Percentiles rank a stretch among this genome's conserved stretches.
Conservation (phyloP, 2,329 filamentous ascomycete species). For the Graphiopsis chlorocephala region DNA sequence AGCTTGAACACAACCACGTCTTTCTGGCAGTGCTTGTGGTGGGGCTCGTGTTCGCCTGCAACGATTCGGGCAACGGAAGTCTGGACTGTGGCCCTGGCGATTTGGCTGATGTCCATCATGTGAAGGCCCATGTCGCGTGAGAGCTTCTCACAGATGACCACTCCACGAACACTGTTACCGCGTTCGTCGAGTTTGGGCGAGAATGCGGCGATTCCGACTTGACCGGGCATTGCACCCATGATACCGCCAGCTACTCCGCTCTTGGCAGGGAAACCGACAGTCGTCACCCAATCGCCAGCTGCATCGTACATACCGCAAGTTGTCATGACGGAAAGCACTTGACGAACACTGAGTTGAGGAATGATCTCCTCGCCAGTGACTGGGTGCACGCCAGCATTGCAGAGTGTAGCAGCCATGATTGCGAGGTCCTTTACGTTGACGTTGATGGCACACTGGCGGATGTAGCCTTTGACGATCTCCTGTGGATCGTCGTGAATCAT, state of each 20-base stretch:
- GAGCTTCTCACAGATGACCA: conserved; percentile 23
- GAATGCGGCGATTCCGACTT: conserved; percentile 25
- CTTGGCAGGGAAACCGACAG: conserved; percentile 41
- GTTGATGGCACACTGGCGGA: conserved; percentile 43
- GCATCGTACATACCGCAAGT: conserved; percentile 45
- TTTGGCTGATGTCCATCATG: conserved; percentile 27
- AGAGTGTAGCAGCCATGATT: conserved; percentile 41
- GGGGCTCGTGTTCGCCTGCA: conserved; percentile 11
- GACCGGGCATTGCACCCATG: conserved; percentile 24
- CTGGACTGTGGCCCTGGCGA: conserved; percentile 24
- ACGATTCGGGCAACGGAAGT: conserved; percentile 21
- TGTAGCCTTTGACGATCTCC: conserved; percentile 40
- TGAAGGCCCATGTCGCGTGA: conserved; percentile 27
- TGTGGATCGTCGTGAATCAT: conserved; percentile 38
- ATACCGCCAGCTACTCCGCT: conserved; percentile 32
- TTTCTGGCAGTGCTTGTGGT: conserved; percentile 15
- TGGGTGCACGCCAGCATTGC: conserved; percentile 40
- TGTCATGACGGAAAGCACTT: conserved; percentile 44
- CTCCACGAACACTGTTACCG: conserved; percentile 26
- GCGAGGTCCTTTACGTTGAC: conserved; percentile 43
- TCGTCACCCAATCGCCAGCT: conserved; percentile 42
- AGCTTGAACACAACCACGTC: conserved; percentile 24
- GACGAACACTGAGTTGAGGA: conserved; percentile 38
- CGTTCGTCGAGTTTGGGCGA: conserved; percentile 25
- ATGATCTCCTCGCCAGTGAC: conserved; percentile 36